Evolutionary conservation across 805 yeast species (phyloP).

Genomic region (Suhomyces faveliae): DNA sequence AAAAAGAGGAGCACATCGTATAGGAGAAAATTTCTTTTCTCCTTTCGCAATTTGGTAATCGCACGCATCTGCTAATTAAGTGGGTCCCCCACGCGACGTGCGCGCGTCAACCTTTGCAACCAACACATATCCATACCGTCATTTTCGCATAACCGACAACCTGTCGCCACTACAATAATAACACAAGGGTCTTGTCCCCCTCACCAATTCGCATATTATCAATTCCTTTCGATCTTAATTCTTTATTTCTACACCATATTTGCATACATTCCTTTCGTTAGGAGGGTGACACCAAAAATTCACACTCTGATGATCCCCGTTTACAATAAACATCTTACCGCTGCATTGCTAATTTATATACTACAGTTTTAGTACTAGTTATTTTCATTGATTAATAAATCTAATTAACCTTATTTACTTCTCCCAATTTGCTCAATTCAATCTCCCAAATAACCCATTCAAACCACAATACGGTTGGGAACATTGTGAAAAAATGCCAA

Average conservation of each 20-base stretch:
- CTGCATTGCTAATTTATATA: not conserved
- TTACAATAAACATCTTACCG: not conserved
- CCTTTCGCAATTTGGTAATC: not conserved
- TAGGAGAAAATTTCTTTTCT: not conserved
- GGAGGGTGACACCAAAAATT: not conserved
- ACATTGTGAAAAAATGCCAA: slow-evolving; percentile 88
- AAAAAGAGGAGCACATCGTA: not conserved
- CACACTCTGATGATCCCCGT: not conserved
- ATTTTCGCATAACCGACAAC: not conserved
- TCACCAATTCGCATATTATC: not conserved
- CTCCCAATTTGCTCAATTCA: slow-evolving; percentile 19
- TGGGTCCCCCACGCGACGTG: too few relatives aligned
- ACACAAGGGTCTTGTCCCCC: too few relatives aligned
- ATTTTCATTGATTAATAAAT: not conserved
- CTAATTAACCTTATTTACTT: slow-evolving; percentile 6
- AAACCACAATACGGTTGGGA: slow-evolving; percentile 78
- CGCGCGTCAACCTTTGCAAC: not conserved
- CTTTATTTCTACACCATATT: not conserved
- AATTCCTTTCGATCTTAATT: not conserved
- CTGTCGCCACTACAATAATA: not conserved
- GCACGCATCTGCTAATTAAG: not conserved
- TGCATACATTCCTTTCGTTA: not conserved
- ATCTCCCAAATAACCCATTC: slow-evolving; percentile 52
- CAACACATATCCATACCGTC: not conserved
- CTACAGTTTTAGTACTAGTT: not conserved